Percentiles rank a stretch among this genome's conserved stretches.
Conservation (phyloP, 2,329 filamentous ascomycete species). For the Ceratocystis papillata region DNA sequence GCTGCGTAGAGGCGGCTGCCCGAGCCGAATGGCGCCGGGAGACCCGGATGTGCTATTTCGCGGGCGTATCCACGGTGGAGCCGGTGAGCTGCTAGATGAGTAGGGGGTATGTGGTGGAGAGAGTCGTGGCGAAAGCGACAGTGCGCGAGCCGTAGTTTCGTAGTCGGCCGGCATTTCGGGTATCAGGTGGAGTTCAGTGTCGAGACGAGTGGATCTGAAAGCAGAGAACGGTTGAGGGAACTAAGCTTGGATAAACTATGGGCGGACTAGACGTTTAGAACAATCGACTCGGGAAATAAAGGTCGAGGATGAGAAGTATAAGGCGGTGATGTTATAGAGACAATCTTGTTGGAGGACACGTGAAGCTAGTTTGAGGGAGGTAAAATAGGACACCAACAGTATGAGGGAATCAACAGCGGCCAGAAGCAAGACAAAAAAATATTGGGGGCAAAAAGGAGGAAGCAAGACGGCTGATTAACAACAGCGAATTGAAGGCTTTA, state of each 20-base stretch:
- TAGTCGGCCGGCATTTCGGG: constrained; percentile 42
- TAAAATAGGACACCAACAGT: background rate
- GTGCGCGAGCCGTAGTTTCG: constrained; percentile 40
- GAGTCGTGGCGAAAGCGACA: constrained; percentile 35
- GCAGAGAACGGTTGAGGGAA: background rate
- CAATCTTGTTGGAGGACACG: no score
- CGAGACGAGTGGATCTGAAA: background rate
- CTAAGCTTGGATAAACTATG: background rate
- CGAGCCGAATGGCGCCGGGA: constrained; percentile 24
- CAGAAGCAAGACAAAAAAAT: background rate
- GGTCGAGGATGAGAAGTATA: background rate
- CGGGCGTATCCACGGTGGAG: constrained; percentile 32
- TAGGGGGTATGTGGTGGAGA: constrained; percentile 28
- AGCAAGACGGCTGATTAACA: background rate
- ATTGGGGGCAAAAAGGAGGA: background rate
- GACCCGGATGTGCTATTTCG: constrained; percentile 32
- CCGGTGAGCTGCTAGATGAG: constrained; percentile 29
- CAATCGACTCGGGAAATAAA: background rate
- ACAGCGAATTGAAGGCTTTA: background rate
- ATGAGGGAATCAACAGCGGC: background rate
- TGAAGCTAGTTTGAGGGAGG: no score
- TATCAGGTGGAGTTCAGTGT: background rate
- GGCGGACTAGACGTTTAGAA: background rate
- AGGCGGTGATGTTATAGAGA: background rate
- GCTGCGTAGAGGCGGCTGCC: constrained; percentile 32